Percentiles rank a stretch among this genome's conserved stretches.
Evolutionary conservation across 148 eudicot genomes (phyloP).

Genomic region (Mesembryanthemum crystallinum): DNA sequence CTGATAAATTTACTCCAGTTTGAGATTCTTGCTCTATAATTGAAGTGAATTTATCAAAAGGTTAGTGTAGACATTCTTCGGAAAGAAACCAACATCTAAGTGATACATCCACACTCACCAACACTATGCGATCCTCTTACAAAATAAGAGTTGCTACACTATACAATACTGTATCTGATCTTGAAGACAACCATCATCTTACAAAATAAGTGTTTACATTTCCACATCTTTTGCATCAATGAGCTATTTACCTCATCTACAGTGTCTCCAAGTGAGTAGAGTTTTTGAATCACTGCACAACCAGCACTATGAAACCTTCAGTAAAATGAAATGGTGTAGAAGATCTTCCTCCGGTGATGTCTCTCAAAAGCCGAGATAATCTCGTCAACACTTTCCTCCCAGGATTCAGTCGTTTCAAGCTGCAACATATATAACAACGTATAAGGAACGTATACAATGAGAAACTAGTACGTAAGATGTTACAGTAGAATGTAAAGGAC

Average conservation of each 20-base stretch:
- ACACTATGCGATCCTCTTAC: too few relatives aligned
- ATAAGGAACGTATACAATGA: not conserved
- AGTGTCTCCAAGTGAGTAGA: too few relatives aligned
- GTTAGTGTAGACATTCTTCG: too few relatives aligned
- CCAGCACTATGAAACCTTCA: conserved; percentile 26
- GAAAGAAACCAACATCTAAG: too few relatives aligned
- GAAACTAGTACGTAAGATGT: not conserved
- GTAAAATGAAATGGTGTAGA: conserved; percentile 80
- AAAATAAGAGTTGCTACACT: not conserved
- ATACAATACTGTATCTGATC: not conserved
- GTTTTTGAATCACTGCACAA: too few relatives aligned
- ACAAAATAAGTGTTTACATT: not conserved
- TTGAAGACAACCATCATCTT: not conserved
- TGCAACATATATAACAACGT: conserved; percentile 14
- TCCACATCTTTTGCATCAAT: not conserved
- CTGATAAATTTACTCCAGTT: too few relatives aligned
- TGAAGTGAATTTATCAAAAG: too few relatives aligned
- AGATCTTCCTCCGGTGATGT: conserved; percentile 70
- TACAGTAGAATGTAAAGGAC: not conserved
- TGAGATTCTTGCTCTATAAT: too few relatives aligned
- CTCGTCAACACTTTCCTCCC: conserved; percentile 82
- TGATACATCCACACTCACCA: too few relatives aligned
- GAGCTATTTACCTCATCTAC: too few relatives aligned
- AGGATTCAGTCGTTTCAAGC: conserved; percentile 75
- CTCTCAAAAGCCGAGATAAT: conserved; percentile 65